Percentiles rank a stretch among this genome's conserved stretches.
Conservation (phyloP, 768 basidiomycete species). For the Suillus bovinus region DNA sequence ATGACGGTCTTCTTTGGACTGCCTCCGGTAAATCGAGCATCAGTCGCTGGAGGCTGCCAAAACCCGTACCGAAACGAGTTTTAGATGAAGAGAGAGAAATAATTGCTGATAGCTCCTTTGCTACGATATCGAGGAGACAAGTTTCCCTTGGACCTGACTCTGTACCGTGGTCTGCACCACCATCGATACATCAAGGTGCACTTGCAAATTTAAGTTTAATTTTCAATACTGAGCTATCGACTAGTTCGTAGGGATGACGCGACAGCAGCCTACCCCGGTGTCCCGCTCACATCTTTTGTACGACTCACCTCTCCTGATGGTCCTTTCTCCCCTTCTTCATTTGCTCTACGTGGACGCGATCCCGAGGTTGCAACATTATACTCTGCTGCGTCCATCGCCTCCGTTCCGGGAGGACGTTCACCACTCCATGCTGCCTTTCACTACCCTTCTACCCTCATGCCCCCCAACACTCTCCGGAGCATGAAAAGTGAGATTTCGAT, state of each 20-base stretch:
- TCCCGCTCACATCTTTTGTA: conserved; percentile 73
- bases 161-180: conserved; percentile 14
- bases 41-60: conserved; percentile 75
- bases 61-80: conserved; percentile 34
- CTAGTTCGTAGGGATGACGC: conserved; percentile 19
- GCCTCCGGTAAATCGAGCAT: conserved; percentile 82
- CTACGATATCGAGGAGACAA: conserved; percentile 12
- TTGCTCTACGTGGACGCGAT: conserved; percentile 48
- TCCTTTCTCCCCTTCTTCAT: conserved; percentile 46
- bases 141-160: conserved; percentile 20
- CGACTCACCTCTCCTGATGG: conserved; percentile 69
- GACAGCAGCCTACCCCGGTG: conserved; percentile 48
- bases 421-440: conserved; percentile 38
- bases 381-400: conserved; percentile 80
- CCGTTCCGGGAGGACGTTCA: conserved; percentile 51
- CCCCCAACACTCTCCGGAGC: conserved; percentile 27
- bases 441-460: conserved; percentile 26
- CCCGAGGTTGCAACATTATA: conserved; percentile 84
- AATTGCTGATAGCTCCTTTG: conserved; percentile 14
- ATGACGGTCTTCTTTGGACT: conserved; percentile 88
- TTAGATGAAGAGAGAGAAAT: conserved; percentile 16
- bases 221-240: not conserved
- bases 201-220: not conserved
- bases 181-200: conserved; percentile 22
- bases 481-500: conserved; percentile 20